These are phyloP conservation scores for Thermothelomyces thermophilus DNA, from an alignment of 2,329 filamentous ascomycete genomes.

Conservation along the genomic window DNA sequence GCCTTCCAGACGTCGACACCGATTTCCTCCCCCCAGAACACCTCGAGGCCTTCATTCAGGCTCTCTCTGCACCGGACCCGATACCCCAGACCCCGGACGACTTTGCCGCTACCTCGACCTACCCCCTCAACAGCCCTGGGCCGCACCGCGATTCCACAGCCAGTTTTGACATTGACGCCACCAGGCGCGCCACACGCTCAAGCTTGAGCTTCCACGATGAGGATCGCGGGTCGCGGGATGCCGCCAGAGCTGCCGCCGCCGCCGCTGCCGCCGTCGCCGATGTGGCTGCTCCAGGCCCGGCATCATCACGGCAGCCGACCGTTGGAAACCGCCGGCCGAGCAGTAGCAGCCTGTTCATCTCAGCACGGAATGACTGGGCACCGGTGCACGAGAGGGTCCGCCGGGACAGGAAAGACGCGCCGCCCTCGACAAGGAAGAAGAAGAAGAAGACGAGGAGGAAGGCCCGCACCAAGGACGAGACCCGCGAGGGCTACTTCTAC, in stretches of 20 bases:
- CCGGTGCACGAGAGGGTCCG: constrained; percentile 70
- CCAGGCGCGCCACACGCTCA: constrained; percentile 35
- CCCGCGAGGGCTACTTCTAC: constrained; percentile 88
- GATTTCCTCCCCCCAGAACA: constrained; percentile 71
- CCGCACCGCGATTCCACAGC: constrained; percentile 30
- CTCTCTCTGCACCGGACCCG: constrained; percentile 74
- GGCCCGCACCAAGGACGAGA: constrained; percentile 75
- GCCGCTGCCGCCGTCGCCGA: constrained; percentile 35
- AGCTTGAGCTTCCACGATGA: constrained; percentile 29
- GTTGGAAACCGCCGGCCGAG: constrained; percentile 8
- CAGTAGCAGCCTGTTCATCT: constrained; percentile 55
- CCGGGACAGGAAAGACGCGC: constrained; percentile 18
- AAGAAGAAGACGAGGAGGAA: neutral
- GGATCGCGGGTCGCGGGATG: constrained; percentile 21
- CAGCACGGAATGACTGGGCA: constrained; percentile 92
- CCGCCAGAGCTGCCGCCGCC: constrained; percentile 26
- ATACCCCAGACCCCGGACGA: constrained; percentile 57
- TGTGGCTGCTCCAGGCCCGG: constrained; percentile 12
- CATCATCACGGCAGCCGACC: constrained; percentile 15
- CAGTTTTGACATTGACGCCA: constrained; percentile 36
- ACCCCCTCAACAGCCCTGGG: constrained; percentile 35
- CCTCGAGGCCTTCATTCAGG: constrained; percentile 70
- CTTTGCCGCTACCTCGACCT: constrained; percentile 28
- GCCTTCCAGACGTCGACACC: constrained; percentile 70
- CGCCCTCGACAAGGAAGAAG: constrained; percentile 4